Conservation (phyloP, 345 rosid genomes). For the Combretum micranthum region DNA sequence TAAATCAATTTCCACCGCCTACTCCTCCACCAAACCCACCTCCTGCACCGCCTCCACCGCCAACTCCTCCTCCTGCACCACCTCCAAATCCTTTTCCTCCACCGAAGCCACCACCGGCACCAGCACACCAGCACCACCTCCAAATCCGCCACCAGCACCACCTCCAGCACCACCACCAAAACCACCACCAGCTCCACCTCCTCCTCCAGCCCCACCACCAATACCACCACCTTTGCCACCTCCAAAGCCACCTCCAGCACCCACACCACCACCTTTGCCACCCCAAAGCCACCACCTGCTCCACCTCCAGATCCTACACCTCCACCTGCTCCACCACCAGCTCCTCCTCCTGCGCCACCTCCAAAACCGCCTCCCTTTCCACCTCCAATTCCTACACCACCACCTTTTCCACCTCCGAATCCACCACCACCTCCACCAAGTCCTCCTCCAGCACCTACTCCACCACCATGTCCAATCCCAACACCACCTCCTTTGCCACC, state of each 20-base stretch:
- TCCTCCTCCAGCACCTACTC: neutral
- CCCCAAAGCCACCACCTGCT: constrained; percentile 13
- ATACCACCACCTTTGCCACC: constrained; percentile 17
- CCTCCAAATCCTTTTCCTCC: constrained; percentile 8
- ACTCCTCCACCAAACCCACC: constrained; percentile 21
- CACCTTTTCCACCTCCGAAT: neutral
- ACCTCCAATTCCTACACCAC: neutral
- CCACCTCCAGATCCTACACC: constrained; percentile 16
- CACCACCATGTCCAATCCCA: neutral
- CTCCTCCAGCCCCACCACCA: constrained; percentile 6
- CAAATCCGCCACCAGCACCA: neutral
- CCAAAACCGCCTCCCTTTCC: constrained; percentile 13
- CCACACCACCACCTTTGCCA: constrained; percentile 13
- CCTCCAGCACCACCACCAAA: constrained; percentile 1
- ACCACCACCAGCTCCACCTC: constrained; percentile 20
- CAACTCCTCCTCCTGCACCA: constrained; percentile 16
- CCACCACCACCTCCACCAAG: neutral
- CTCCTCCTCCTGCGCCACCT: constrained; percentile 3
- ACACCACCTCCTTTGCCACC: constrained; percentile 2
- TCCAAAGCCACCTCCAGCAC: too few relatives aligned
- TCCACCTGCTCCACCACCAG: constrained; percentile 9
- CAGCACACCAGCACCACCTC: neutral
- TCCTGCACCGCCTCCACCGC: constrained; percentile 20
- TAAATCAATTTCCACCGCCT: constrained; percentile 1
- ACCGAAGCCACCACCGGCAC: neutral